Percentiles rank a stretch among this genome's conserved stretches.
Conservation (phyloP, 2,329 filamentous ascomycete genomes). For the Conoideocrella luteorostrata region DNA sequence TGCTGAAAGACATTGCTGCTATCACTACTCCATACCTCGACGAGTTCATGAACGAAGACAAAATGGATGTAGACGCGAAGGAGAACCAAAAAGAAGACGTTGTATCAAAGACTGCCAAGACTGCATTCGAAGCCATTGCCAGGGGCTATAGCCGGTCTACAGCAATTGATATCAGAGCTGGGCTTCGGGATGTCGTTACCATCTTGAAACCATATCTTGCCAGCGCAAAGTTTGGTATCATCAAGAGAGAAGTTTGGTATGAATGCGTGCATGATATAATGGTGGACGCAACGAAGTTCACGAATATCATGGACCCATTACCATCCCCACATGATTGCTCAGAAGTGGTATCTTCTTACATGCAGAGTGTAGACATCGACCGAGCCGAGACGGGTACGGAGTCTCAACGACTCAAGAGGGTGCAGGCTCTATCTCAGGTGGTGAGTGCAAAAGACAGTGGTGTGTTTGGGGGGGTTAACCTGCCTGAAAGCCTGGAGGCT, state of each 20-base stretch:
- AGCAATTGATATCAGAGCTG: constrained; percentile 29
- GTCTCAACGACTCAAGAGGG: constrained; percentile 41
- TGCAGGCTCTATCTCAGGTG: constrained; percentile 37
- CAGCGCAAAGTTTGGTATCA: constrained; percentile 30
- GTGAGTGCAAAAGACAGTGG: constrained; percentile 36
- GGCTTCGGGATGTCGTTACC: constrained; percentile 31
- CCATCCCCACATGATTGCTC: constrained; percentile 12
- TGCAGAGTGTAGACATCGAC: constrained; percentile 41
- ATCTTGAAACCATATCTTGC: constrained; percentile 35
- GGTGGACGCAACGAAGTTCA: constrained; percentile 27
- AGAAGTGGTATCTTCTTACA: constrained; percentile 29
- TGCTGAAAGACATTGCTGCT: constrained; percentile 59
- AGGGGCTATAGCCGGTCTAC: constrained; percentile 40
- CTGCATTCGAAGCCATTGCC: constrained; percentile 44
- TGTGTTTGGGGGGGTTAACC: constrained; percentile 30
- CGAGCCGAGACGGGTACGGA: constrained; percentile 43
- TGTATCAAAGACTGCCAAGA: constrained; percentile 37
- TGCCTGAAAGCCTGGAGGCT: constrained; percentile 23
- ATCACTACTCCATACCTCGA: constrained; percentile 60
- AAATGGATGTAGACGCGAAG: constrained; percentile 61
- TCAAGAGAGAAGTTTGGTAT: constrained; percentile 49
- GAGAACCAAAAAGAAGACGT: constrained; percentile 41
- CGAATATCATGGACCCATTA: constrained; percentile 14
- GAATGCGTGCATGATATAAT: constrained; percentile 41
- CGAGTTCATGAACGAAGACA: constrained; percentile 49